Percentiles rank a stretch among this genome's conserved stretches.
phyloP scores from a whole-genome alignment of 371 early-diverging fungal species.

The Mucor velutinosus region DNA sequence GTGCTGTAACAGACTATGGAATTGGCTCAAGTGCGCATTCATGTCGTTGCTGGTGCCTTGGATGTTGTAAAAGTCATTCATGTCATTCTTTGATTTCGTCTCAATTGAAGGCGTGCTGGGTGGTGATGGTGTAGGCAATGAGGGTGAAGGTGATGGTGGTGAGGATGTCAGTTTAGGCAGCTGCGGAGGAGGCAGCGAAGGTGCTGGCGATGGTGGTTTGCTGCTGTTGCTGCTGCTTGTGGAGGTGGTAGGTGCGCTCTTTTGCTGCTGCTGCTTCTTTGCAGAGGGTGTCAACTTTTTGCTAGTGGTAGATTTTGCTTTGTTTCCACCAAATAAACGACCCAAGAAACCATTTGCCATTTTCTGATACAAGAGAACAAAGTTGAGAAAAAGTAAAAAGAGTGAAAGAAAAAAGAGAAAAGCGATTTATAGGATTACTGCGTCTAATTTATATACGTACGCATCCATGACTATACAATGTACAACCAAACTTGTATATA shows the following conservation, averaged over 20 bases:
- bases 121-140: not conserved
- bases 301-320: not conserved
- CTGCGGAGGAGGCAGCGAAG: not conserved
- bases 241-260: not conserved
- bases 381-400: not conserved
- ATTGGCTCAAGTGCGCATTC: not conserved
- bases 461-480: not conserved
- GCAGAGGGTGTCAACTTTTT: not conserved
- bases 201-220: not conserved
- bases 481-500: not conserved
- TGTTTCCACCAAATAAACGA: constrained; percentile 9
- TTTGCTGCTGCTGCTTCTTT: not conserved
- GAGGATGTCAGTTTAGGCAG: not conserved
- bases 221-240: not conserved
- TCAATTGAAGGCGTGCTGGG: not conserved
- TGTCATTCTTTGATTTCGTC: not conserved
- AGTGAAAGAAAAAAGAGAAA: not conserved
- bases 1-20: not conserved
- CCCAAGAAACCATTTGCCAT: constrained; percentile 16
- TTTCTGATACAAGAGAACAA: not conserved
- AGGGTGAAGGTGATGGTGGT: not conserved
- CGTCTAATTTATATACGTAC: constrained; percentile 1
- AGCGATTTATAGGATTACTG: not conserved
- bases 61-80: constrained; percentile 9
- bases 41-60: constrained; percentile 1